phyloP scores from a whole-genome alignment of 768 basidiomycete genomes.

The Macrolepiota fuliginosa region DNA sequence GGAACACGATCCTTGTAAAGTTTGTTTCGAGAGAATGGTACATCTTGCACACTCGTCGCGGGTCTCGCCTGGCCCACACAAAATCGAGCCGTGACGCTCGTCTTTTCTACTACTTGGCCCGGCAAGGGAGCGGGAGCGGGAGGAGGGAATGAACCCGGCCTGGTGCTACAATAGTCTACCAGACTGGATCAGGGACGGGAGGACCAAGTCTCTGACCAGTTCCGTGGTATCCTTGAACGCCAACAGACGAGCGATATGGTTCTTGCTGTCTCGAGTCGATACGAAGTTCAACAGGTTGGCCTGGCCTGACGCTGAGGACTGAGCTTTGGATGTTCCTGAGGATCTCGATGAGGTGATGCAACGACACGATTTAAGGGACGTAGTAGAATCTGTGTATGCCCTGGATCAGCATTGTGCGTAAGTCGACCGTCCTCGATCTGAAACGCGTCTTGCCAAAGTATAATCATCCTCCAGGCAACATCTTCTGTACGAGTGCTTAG shows the following conservation, averaged over 20 bases:
- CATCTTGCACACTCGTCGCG: slow-evolving; percentile 80
- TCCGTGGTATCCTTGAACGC: slow-evolving; percentile 60
- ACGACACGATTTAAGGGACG: neutral
- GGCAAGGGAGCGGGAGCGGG: too few species aligned
- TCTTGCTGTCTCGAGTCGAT: slow-evolving; percentile 70
- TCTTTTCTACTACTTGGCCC: too few species aligned
- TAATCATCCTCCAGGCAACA: slow-evolving; percentile 74
- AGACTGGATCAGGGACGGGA: slow-evolving; percentile 50
- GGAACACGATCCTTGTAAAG: slow-evolving; percentile 60
- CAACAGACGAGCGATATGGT: slow-evolving; percentile 62
- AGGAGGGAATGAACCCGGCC: slow-evolving; percentile 64
- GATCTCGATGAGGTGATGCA: slow-evolving; percentile 1
- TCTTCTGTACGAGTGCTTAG: slow-evolving; percentile 33
- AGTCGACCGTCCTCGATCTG: slow-evolving; percentile 87
- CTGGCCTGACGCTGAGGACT: slow-evolving; percentile 67
- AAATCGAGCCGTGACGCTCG: too few species aligned
- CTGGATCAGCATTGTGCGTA: slow-evolving; percentile 79
- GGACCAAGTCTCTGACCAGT: slow-evolving; percentile 81
- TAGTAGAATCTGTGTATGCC: slow-evolving; percentile 60
- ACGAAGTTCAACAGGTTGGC: slow-evolving; percentile 83
- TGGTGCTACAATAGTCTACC: slow-evolving; percentile 23
- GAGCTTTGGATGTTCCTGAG: slow-evolving; percentile 73
- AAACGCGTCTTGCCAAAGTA: slow-evolving; percentile 94
- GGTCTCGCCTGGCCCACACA: too few species aligned
- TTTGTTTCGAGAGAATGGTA: slow-evolving; percentile 5